These are phyloP conservation scores for Rhizomucor pusillus DNA, from an alignment of 371 early-diverging fungal species.

Conservation along the genomic window DNA sequence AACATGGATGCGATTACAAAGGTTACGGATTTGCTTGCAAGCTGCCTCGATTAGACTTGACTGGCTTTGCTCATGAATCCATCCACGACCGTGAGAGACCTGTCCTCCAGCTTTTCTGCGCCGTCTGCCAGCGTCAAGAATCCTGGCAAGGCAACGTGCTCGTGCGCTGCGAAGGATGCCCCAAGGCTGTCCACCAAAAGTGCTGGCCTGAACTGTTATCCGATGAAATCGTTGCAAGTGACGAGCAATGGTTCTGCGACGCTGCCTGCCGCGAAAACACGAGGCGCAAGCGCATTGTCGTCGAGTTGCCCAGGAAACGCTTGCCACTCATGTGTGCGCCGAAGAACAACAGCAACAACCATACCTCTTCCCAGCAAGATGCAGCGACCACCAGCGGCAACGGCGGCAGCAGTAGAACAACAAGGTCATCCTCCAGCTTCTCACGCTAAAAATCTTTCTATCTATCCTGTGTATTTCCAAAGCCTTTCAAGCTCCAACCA, in stretches of 20 bases:
- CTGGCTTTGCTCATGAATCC: slow-evolving; percentile 70
- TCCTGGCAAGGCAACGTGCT: slow-evolving; percentile 66
- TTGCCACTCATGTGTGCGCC: slow-evolving; percentile 62
- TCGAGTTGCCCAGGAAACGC: slow-evolving; percentile 67
- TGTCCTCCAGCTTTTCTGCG: slow-evolving; percentile 85
- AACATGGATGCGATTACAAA: slow-evolving; percentile 94
- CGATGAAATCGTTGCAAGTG: slow-evolving; percentile 43
- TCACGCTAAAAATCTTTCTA: too few relatives aligned
- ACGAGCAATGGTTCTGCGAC: slow-evolving; percentile 75
- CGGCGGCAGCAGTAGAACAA: too few relatives aligned
- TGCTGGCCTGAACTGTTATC: slow-evolving; percentile 53
- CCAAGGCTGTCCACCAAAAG: slow-evolving; percentile 76
- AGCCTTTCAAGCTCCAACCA: too few relatives aligned
- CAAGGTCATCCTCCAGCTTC: too few relatives aligned
- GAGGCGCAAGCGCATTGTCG: slow-evolving; percentile 55
- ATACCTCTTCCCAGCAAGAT: too few relatives aligned
- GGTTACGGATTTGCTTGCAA: slow-evolving; percentile 92
- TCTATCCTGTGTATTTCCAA: too few relatives aligned
- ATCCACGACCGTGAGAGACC: slow-evolving; percentile 79
- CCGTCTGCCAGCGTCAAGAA: slow-evolving; percentile 73
- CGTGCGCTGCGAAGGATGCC: slow-evolving; percentile 86
- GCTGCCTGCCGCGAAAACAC: slow-evolving; percentile 65
- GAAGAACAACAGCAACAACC: slow-evolving; percentile 16
- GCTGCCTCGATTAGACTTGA: slow-evolving; percentile 80
- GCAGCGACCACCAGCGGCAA: too few relatives aligned